These are phyloP conservation scores for Kodamaea plutei DNA, from an alignment of 1,139 yeast genomes.

Conservation along the genomic window DNA sequence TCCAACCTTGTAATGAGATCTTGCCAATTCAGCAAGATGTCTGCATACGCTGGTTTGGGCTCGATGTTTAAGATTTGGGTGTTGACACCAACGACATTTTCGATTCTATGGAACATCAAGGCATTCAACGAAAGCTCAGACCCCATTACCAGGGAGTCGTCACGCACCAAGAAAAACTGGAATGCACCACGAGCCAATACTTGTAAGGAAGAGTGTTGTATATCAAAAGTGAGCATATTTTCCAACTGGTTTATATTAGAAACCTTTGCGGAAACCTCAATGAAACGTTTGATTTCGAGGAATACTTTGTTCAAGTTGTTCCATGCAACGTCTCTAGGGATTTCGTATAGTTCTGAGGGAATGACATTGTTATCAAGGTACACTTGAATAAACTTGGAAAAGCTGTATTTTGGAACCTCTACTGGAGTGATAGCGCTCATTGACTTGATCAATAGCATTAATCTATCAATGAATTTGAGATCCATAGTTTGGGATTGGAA, in stretches of 20 bases:
- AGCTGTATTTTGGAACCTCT: constrained; percentile 27
- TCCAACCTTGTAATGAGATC: constrained; percentile 33
- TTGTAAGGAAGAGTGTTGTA: constrained; percentile 33
- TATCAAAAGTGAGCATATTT: constrained; percentile 31
- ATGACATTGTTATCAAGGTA: constrained; percentile 58
- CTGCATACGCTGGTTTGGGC: constrained; percentile 3
- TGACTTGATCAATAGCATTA: constrained; percentile 12
- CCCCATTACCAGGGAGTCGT: constrained; percentile 51
- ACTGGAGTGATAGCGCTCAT: constrained; percentile 8
- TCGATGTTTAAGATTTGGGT: constrained; percentile 13
- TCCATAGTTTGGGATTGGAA: constrained; percentile 5
- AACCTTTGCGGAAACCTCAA: constrained; percentile 19
- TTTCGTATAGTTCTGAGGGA: constrained; percentile 37
- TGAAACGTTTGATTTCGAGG: constrained; percentile 24
- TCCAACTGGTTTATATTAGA: constrained; percentile 31
- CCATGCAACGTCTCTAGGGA: constrained; percentile 24
- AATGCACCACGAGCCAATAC: constrained; percentile 59
- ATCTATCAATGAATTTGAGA: constrained; percentile 15
- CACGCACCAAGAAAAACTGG: constrained; percentile 57
- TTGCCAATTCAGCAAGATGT: too few species aligned
- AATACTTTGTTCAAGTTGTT: constrained; percentile 33
- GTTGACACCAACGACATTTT: constrained; percentile 24
- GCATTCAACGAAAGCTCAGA: constrained; percentile 13
- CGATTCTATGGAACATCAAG: constrained; percentile 20
- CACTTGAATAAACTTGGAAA: constrained; percentile 49